Base-by-base conservation (phyloP, 768 basidiomycete species). In the Cystobasidium tubakii region DNA sequence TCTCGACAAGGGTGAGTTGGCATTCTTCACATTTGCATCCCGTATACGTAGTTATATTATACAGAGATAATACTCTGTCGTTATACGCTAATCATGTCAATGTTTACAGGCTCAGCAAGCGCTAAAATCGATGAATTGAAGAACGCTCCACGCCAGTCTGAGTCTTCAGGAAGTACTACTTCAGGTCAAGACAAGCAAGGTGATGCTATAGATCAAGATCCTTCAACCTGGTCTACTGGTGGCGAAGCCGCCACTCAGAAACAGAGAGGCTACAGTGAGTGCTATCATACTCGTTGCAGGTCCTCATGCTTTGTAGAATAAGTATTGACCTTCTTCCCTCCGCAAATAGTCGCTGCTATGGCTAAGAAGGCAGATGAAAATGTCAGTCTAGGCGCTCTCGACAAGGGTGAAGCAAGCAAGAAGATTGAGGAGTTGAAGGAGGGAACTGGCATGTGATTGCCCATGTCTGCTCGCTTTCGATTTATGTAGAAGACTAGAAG, bases 401-500 rank as follows among this genome's bases (percentile, higher is more conserved):
- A 71, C 54, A 71, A 71, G 69, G 69, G 50, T 34, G 69, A 71
- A 36, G 69, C 69, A 15, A 57, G 54, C 29, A 39, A 57, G 55
- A 71, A 55, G 53, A 71, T 71, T 36, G 69, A 71, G 69, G 69
- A 71, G 19, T 36, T 71, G 13, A 71, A 71, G 69, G 42, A 46
- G 3, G 55, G 60, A 39, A 71, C 69, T 6, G 69, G 69, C 9
- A 71, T 71, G 69, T 71, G 60, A 31, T 55, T 21, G 65, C 15
- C n/a, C n/a, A n/a, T n/a, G n/a, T 27, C 31, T 27, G 10, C n/a
- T 54, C n/a, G 21, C 7, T 39, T 39, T 6, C 39, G 39, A 6
- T 39, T 39, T 6, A 50, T 50, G 15, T 19, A 50, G 12, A 9
- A 50, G 46, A 50, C 10, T 12, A 50, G 21, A 21, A 50, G 4